Evolutionary conservation across 2,329 filamentous ascomycete genomes (phyloP), one percentile per base, ranked within the genome.

Genomic region (Claviceps quebecensis): DNA sequence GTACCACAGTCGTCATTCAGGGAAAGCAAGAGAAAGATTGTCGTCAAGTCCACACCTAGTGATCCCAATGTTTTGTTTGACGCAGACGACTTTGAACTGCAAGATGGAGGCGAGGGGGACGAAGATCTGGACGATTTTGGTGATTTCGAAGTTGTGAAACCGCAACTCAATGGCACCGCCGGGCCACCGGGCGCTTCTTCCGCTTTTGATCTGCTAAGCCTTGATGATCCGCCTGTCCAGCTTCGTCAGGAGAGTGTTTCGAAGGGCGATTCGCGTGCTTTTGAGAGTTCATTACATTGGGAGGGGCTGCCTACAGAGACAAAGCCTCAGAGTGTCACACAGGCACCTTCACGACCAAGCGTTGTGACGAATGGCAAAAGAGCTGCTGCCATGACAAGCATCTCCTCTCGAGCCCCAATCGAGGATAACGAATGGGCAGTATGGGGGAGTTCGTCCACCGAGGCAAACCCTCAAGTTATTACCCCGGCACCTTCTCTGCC

Each of bases 11-110:
- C 56, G 48, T 45, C 55, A 2, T 43, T 52, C 52, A 43, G 53
- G 48, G 55, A 56, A 44, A 14, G 13, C 2, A 49, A 26, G 34
- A 52, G 59, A 34, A 61, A 58, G 23, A 52, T 59, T 6, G 63
- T 54, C 46, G 54, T 57, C 23, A 63, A 56, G 49, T 38, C 59
- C 7, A 47, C 53, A 8, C 53, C 63, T 13, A 55, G 61, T 1
- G 67, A 78, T 44, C 65, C 75, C 2, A 76, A 80, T 56, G 74
- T 87, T 3, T 67, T 87, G 2, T 87, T 87, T 61, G 83, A 87
- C 63, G 82, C 77, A 38, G 74, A 77, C 43, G 74, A 79, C 48
- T 76, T 75, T 56, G 72, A 72, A 50, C 60, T 69, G 14, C 62
- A 69, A 37, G 62, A 59, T 2, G 63, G 60, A 5, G 68, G 68